These are phyloP conservation scores for Melanogaster broomeanus DNA, from an alignment of 768 basidiomycete genomes.

Conservation along the genomic window DNA sequence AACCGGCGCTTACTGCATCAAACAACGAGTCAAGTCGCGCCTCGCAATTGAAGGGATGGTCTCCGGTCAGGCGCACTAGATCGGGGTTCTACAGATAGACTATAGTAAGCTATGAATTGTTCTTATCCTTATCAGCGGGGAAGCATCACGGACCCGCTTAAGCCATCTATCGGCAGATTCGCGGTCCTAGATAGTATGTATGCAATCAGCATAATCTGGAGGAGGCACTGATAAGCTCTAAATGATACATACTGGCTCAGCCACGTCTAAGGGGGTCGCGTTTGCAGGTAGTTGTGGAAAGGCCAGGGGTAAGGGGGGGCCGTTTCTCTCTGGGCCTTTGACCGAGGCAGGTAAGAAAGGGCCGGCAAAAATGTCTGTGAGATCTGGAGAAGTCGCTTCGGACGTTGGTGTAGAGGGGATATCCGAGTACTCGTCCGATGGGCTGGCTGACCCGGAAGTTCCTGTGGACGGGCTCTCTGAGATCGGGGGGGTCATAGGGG, in stretches of 20 bases:
- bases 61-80: slow-evolving; percentile 54
- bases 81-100: slow-evolving; percentile 26
- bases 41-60: slow-evolving; percentile 65
- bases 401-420: slow-evolving; percentile 15
- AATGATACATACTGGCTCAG: slow-evolving; percentile 22
- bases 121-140: not conserved
- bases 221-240: not conserved
- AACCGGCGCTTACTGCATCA: slow-evolving; percentile 27
- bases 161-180: slow-evolving; percentile 46
- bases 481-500: not conserved
- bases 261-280: slow-evolving; percentile 17
- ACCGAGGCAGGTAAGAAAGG: slow-evolving; percentile 21
- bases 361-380: slow-evolving; percentile 5
- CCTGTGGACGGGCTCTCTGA: not conserved
- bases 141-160: slow-evolving; percentile 28
- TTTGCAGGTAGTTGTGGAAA: slow-evolving; percentile 27
- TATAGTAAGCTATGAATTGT: not conserved
- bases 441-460: not conserved
- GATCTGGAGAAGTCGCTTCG: not conserved
- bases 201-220: not conserved
- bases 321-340: slow-evolving; percentile 19
- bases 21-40: slow-evolving; percentile 47
- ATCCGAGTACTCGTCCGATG: slow-evolving; percentile 6
- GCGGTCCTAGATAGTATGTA: slow-evolving; percentile 23
- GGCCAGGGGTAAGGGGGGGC: slow-evolving; percentile 14